Base-by-base conservation (phyloP, 2,329 filamentous ascomycete species). In the Exophiala bonariae region DNA sequence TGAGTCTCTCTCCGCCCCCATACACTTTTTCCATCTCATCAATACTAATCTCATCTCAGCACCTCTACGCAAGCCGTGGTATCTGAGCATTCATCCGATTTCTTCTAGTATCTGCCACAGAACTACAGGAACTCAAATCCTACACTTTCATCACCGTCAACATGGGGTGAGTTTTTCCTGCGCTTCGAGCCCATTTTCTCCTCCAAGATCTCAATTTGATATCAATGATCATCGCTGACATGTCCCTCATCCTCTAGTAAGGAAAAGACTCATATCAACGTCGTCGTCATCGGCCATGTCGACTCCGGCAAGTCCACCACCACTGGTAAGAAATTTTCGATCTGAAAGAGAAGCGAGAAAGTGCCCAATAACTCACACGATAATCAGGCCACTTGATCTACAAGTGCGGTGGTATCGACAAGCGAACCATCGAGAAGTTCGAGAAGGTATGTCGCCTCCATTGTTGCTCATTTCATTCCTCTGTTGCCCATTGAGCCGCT, bases 351-450 rank as follows among this genome's bases (percentile, higher is more conserved):
- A 49, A 56, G 51, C 60, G 60, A 47, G 59, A 44, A 38, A 19
- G 34, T 35, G 7, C 55, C 62, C 53, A 62, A 54, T 35, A 52
- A 52, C 56, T 64, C 52, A 64, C 56, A 62, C 39, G 6, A 52
- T 38, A 54, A 58, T 75, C 74, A 87, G 83, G 85, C 76, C 85
- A 92, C 82, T 86, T 99, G 85, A 97, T 99, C 88, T 97, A 97
- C 90, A 92, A 99, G 87, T 97, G 93, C 83, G 93, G 93, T 87
- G 93, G 93, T 89, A 99, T 97, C 73, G 93, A 99, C 89, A 90
- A 92, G 85, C 92, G 93, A 90, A 97, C 92, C 78, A 99, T 99
- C 75, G 93, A 99, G 87, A 99, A 99, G 88, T 99, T 99, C 86
- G 93, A 99, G 91, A 99, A 99, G 89, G 90, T 95, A 78, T 74